phyloP scores from a whole-genome alignment of 305 asterid species.

The Fraxinus dipetala region DNA sequence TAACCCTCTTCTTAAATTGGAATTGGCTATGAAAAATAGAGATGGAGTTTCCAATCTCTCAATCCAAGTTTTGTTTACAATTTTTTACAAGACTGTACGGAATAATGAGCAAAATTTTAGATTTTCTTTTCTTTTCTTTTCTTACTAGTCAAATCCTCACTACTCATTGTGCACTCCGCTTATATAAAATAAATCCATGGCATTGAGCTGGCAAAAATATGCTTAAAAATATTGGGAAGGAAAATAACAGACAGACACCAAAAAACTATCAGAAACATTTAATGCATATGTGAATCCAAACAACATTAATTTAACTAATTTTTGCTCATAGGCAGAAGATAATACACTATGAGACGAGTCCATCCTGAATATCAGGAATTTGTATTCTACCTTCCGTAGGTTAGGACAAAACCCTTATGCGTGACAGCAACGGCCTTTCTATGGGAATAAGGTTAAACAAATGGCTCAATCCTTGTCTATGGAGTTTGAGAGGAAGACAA shows the following conservation, averaged over 20 bases:
- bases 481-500: conserved; percentile 58
- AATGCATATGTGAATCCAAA: neutral
- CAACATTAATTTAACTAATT: neutral
- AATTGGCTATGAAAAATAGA: neutral
- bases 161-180: neutral
- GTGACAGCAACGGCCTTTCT: conserved; percentile 2
- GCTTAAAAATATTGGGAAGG: conserved; percentile 1
- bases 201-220: neutral
- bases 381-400: conserved; percentile 22
- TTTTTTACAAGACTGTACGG: neutral
- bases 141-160: neutral
- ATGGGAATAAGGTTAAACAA: neutral
- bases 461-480: conserved; percentile 34
- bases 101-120: neutral
- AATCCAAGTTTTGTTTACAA: neutral
- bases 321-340: neutral
- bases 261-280: neutral
- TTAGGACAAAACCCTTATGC: conserved; percentile 27
- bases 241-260: neutral
- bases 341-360: conserved; percentile 6
- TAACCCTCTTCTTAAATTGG: neutral
- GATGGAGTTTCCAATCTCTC: neutral
- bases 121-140: neutral
- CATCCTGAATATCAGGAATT: conserved; percentile 35
- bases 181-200: neutral